Base-by-base conservation (phyloP, 2,329 filamentous ascomycete genomes). In the Ascocoryne sarcoides region DNA sequence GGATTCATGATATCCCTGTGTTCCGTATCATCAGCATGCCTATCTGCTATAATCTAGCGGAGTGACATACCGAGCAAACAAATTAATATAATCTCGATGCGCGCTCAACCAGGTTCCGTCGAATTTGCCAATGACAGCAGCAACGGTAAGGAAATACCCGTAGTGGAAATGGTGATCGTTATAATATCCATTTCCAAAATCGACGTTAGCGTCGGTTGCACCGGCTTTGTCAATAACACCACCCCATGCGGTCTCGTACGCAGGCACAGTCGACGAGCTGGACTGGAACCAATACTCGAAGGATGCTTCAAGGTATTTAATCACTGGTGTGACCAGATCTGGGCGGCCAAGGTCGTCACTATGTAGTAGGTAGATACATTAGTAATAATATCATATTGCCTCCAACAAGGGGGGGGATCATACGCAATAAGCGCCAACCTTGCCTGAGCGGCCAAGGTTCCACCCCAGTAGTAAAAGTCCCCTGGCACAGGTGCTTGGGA, bases 101-200 rank as follows among this genome's bases (percentile, higher is more conserved):
- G 68, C 66, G 10, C 66, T 62, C 17, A 90, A 62, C 89, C 89
- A 96, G 3, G 59, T 63, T 0, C 80, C 76, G 50, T 95, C 86
- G 4, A 95, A 67, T 37, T 83, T 74, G 1, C 76, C 89, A 42
- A 96, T 87, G 5, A 92, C 73, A 1, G 90, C 84, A 0, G 86
- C 88, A 0, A 88, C 71, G 42, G 92, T 84, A 47, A 96, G 81
- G 61, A 93, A 92, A 58, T 96, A 95, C 5, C 42, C 42, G 15
- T 36, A 53, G 42, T 85, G 82, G 52, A 82, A 82, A 57, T 83
- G 78, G 51, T 82, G 79, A 54, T 83, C 79, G 52, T 83, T 90
- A 66, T 89, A 90, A 56, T 77, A 83, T 1, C 81, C 84, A 60
- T 95, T 95, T 48, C 92, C 92, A 63, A 95, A 96, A 58, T 96